Evolutionary conservation across 2,329 filamentous ascomycete genomes (phyloP), one percentile per base, ranked within the genome.

Genomic region (Phoma sp.): DNA sequence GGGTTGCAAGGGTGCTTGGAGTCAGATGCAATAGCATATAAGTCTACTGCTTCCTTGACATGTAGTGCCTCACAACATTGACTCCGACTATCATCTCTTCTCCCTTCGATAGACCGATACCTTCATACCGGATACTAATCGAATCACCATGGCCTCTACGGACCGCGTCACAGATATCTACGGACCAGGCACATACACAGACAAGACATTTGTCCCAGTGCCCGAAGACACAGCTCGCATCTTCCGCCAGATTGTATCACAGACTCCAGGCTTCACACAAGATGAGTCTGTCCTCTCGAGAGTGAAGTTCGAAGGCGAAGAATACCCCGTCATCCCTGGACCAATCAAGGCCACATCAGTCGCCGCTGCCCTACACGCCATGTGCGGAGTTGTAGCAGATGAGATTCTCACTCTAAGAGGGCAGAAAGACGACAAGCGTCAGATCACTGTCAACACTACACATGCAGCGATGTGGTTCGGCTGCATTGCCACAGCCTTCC

Each of bases 381-480:
- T 80, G 77, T 70, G 68, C 41, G 78, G 78, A 9, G 53, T 79
- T 4, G 67, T 78, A n/a, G 75, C 60, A 3, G 72, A 77, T 47
- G 77, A 79, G 50, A 67, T 80, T 10, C 57, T 76, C 1, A 66
- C 60, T 9, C 56, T 71, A 9, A 64, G 66, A 29, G 66, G 67
- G 3, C 53, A 55, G 8, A 41, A 55, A 7, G 47, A 52, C 14
- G 39, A 51, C 50, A 47, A 61, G 55, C 29, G 69, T 7, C 46
- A 62, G 8, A 65, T 81, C n/a, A 72, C 66, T 0, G 70, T 83
- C 49, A 75, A 82, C 60, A 81, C 79, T 0, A 78, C 80, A 18
- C 78, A 82, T 29, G 73, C 76, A 1, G 76, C 71, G 0, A 64
- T 83, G 7, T 82, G 77, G 72, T 73, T 80, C 30, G 78, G 71